Conservation (phyloP, 2,329 filamentous ascomycete species). For the Aspergillus persii region DNA sequence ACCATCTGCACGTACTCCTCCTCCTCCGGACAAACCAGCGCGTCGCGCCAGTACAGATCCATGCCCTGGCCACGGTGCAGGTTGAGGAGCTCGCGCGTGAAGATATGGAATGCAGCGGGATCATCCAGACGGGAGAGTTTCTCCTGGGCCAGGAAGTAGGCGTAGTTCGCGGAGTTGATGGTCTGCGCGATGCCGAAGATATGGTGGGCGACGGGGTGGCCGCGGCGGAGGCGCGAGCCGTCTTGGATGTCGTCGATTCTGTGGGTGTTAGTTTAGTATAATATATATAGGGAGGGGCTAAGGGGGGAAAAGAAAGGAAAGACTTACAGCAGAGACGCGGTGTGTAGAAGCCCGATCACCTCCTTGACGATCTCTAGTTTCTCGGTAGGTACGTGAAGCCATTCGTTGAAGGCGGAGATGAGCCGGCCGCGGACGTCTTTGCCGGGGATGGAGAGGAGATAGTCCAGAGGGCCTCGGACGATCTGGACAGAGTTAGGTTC, state of each 20-base stretch:
- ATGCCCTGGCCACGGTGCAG: slow-evolving; percentile 42
- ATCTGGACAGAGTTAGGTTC: background rate
- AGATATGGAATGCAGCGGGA: slow-evolving; percentile 32
- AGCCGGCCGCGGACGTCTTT: slow-evolving; percentile 44
- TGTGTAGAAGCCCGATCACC: slow-evolving; percentile 44
- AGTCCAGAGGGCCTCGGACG: background rate
- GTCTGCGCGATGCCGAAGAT: slow-evolving; percentile 51
- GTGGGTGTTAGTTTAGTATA: background rate
- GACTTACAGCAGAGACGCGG: slow-evolving; percentile 40
- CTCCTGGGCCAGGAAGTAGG: slow-evolving; percentile 39
- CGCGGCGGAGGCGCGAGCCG: slow-evolving; percentile 45
- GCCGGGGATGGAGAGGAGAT: slow-evolving; percentile 27
- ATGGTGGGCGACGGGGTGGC: slow-evolving; percentile 47
- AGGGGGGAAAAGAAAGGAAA: background rate
- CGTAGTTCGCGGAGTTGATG: slow-evolving; percentile 47
- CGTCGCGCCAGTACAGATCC: slow-evolving; percentile 44
- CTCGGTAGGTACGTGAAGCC: slow-evolving; percentile 40
- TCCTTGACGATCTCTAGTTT: slow-evolving; percentile 41
- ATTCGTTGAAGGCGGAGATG: slow-evolving; percentile 45
- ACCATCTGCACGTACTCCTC: slow-evolving; percentile 45
- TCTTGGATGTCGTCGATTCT: slow-evolving; percentile 52
- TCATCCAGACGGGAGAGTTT: slow-evolving; percentile 30
- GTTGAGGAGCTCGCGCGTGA: slow-evolving; percentile 38
- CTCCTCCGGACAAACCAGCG: slow-evolving; percentile 36
- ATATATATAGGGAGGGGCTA: background rate